A percentile compares a stretch with the other conserved stretches of the same genome.
phyloP scores from a whole-genome alignment of 305 asterid species.

The Fraxinus paxiana region DNA sequence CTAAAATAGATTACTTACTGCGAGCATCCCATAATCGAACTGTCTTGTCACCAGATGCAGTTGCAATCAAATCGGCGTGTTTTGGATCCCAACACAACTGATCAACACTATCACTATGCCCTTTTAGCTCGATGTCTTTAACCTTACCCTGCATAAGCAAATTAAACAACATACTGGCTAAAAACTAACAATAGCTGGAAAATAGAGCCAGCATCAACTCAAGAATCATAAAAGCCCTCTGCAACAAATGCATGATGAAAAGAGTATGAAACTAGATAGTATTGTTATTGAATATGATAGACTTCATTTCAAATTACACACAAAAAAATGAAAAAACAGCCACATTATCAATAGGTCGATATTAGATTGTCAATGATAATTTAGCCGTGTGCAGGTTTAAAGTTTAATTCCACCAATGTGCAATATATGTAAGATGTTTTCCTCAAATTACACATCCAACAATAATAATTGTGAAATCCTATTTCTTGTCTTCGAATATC shows the following conservation, averaged over 20 bases:
- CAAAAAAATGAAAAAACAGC: not conserved
- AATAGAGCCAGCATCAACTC: not conserved
- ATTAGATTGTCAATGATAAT: not conserved
- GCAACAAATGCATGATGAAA: not conserved
- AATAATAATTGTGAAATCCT: not conserved
- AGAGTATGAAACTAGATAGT: not conserved
- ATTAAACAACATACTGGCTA: not conserved
- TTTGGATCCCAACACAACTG: slow-evolving; percentile 99
- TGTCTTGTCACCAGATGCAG: slow-evolving; percentile 97
- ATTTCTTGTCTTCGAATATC: not conserved
- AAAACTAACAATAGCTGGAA: not conserved
- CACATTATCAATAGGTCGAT: not conserved
- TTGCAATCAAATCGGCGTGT: slow-evolving; percentile 88
- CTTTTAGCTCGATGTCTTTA: slow-evolving; percentile 88
- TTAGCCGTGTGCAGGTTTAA: not conserved
- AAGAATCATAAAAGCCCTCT: not conserved
- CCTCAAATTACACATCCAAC: not conserved
- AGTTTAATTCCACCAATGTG: not conserved
- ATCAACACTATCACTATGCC: slow-evolving; percentile 94
- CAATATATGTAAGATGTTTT: not conserved
- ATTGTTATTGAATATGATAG: not conserved
- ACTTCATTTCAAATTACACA: not conserved
- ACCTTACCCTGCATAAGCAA: slow-evolving; percentile 60
- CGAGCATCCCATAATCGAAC: slow-evolving; percentile 99
- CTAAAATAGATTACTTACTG: slow-evolving; percentile 47